A percentile compares a stretch with the other conserved stretches of the same genome.
Evolutionary conservation across 371 early-diverging fungal species (phyloP).

Genomic region (Sporodiniella umbellata): DNA sequence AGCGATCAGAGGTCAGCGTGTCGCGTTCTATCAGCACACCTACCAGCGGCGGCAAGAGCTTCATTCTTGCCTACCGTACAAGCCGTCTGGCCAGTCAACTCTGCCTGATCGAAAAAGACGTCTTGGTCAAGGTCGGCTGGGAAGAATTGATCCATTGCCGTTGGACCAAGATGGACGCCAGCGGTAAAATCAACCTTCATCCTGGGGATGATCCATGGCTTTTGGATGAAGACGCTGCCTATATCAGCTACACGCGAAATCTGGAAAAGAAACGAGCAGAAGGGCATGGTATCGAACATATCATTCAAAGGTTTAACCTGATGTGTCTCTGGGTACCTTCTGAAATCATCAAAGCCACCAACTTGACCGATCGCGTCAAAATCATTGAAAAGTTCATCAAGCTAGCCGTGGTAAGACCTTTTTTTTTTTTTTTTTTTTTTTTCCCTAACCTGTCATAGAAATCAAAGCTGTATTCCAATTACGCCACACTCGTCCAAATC

Average conservation of each 20-base stretch:
- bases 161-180: constrained; percentile 49
- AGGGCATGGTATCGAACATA: constrained; percentile 47
- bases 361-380: constrained; percentile 53
- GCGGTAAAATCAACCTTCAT: constrained; percentile 11
- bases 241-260: constrained; percentile 21
- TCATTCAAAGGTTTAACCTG: constrained; percentile 64
- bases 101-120: constrained; percentile 61
- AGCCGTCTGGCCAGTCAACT: constrained; percentile 58
- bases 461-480: constrained; percentile 62
- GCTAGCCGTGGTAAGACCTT: constrained; percentile 55
- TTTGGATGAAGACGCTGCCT: not conserved
- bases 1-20: too few relatives aligned
- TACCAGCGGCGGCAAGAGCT: too few relatives aligned
- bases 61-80: constrained; percentile 52
- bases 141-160: constrained; percentile 61
- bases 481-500: constrained; percentile 61
- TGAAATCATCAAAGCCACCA: constrained; percentile 56
- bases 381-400: constrained; percentile 71
- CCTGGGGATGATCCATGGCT: constrained; percentile 1
- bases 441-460: constrained; percentile 31
- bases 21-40: too few relatives aligned
- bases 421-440: not conserved
- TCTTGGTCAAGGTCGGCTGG: constrained; percentile 58
- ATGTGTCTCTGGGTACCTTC: constrained; percentile 73
- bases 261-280: constrained; percentile 9